phyloP scores from a whole-genome alignment of 2,329 filamentous ascomycete species.

The Ascochyta rabiei region DNA sequence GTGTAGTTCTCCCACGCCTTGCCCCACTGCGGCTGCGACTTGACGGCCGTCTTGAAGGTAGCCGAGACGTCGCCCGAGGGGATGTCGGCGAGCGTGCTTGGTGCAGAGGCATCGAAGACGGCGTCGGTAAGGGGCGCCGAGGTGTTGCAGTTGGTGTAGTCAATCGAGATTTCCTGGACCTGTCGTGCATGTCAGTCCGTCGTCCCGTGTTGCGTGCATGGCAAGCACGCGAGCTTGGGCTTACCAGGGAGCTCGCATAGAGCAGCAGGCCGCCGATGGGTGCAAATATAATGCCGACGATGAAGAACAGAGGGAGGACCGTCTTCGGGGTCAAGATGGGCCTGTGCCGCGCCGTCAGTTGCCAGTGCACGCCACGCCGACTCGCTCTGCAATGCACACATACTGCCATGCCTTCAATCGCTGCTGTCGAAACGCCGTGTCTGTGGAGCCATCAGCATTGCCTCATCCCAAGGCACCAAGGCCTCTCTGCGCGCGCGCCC shows the following conservation, averaged over 20 bases:
- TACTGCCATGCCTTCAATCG: slow-evolving; percentile 98
- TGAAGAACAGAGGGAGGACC: slow-evolving; percentile 88
- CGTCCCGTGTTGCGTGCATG: not conserved
- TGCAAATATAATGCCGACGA: slow-evolving; percentile 88
- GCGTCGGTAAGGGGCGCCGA: slow-evolving; percentile 57
- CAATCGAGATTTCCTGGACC: slow-evolving; percentile 89
- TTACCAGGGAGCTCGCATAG: slow-evolving; percentile 80
- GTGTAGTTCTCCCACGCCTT: slow-evolving; percentile 46
- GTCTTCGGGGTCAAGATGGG: slow-evolving; percentile 96
- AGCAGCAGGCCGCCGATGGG: slow-evolving; percentile 87
- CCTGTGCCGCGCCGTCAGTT: slow-evolving; percentile 59
- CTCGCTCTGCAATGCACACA: slow-evolving; percentile 49
- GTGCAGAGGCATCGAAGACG: slow-evolving; percentile 18
- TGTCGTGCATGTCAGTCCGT: slow-evolving; percentile 47
- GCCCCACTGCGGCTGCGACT: slow-evolving; percentile 42
- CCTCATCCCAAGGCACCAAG: not conserved
- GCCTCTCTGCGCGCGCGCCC: slow-evolving; percentile 12
- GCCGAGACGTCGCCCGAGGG: slow-evolving; percentile 63
- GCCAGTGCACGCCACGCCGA: not conserved
- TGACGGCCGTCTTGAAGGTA: slow-evolving; percentile 70
- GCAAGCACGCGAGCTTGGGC: slow-evolving; percentile 30
- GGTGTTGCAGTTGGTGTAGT: slow-evolving; percentile 80
- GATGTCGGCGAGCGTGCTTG: slow-evolving; percentile 56
- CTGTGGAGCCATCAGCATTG: slow-evolving; percentile 54
- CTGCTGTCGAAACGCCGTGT: slow-evolving; percentile 96